phyloP scores from a whole-genome alignment of 2,329 filamentous ascomycete species.

The Aspergillus fijiensis region DNA sequence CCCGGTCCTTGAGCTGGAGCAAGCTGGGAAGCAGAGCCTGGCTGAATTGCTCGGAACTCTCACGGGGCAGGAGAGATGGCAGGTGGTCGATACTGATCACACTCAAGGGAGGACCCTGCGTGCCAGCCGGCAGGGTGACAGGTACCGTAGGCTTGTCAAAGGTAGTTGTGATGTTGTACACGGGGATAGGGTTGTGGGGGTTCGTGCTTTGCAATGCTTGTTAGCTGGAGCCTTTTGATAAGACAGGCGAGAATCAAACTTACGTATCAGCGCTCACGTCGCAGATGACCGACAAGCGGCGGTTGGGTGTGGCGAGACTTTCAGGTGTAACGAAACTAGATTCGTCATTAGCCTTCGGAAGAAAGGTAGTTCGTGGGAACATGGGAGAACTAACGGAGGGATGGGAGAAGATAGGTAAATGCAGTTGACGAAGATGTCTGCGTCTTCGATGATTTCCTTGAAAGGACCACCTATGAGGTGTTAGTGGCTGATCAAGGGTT shows the following conservation, averaged over 20 bases:
- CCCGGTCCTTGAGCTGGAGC: slow-evolving; percentile 72
- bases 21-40: slow-evolving; percentile 74
- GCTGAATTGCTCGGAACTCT: slow-evolving; percentile 84
- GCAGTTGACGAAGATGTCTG: slow-evolving; percentile 80
- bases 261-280: slow-evolving; percentile 60
- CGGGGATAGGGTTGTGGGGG: slow-evolving; percentile 58
- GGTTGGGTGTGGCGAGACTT: slow-evolving; percentile 64
- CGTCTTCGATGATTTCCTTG: slow-evolving; percentile 67
- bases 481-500: slow-evolving; percentile 9
- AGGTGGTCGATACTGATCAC: slow-evolving; percentile 90
- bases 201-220: slow-evolving; percentile 39
- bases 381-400: slow-evolving; percentile 50
- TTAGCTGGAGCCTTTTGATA: background rate
- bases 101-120: slow-evolving; percentile 60
- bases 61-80: slow-evolving; percentile 77
- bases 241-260: slow-evolving; percentile 9
- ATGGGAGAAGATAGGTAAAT: slow-evolving; percentile 81
- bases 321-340: slow-evolving; percentile 69
- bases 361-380: background rate
- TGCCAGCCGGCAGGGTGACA: slow-evolving; percentile 55
- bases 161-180: slow-evolving; percentile 81
- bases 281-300: slow-evolving; percentile 76
- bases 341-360: background rate
- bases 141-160: slow-evolving; percentile 85
- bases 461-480: slow-evolving; percentile 64